Evolutionary conservation across 805 yeast species (phyloP).

Genomic region (Saccharomycodes ludwigii): DNA sequence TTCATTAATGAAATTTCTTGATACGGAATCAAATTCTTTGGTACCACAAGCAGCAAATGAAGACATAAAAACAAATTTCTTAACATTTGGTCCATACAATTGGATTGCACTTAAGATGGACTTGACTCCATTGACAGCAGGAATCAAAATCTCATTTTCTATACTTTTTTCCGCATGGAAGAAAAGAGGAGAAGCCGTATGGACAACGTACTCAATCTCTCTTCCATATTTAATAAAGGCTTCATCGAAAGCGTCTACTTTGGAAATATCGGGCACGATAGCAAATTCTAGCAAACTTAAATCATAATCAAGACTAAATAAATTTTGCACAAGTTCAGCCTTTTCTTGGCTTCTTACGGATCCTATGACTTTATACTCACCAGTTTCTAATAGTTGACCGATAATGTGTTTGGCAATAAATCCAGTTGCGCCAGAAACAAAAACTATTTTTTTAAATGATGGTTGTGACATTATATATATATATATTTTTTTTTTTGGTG

Average conservation of each 20-base stretch:
- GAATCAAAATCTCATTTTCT: constrained; percentile 35
- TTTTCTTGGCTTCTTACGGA: constrained; percentile 35
- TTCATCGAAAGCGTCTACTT: constrained; percentile 30
- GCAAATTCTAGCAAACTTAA: constrained; percentile 22
- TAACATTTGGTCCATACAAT: constrained; percentile 27
- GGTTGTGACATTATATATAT: too few species aligned
- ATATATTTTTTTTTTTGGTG: not conserved
- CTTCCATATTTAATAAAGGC: constrained; percentile 25
- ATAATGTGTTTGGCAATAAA: constrained; percentile 40
- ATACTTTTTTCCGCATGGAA: constrained; percentile 24
- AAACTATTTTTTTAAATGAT: too few species aligned
- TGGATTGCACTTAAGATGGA: constrained; percentile 31
- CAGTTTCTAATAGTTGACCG: constrained; percentile 24
- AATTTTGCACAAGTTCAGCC: constrained; percentile 26
- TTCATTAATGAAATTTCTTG: constrained; percentile 14
- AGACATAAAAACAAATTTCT: constrained; percentile 33
- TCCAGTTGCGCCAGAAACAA: constrained; percentile 43
- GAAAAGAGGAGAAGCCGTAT: constrained; percentile 33
- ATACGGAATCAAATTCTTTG: constrained; percentile 9
- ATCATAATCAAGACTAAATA: constrained; percentile 18
- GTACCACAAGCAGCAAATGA: constrained; percentile 34
- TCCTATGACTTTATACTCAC: constrained; percentile 34
- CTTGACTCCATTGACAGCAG: constrained; percentile 38
- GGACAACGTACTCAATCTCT: constrained; percentile 30
- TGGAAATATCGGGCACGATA: constrained; percentile 21